Evolutionary conservation across 768 basidiomycete genomes (phyloP), one percentile per base, ranked within the genome.

Genomic region (Mycena filopes): DNA sequence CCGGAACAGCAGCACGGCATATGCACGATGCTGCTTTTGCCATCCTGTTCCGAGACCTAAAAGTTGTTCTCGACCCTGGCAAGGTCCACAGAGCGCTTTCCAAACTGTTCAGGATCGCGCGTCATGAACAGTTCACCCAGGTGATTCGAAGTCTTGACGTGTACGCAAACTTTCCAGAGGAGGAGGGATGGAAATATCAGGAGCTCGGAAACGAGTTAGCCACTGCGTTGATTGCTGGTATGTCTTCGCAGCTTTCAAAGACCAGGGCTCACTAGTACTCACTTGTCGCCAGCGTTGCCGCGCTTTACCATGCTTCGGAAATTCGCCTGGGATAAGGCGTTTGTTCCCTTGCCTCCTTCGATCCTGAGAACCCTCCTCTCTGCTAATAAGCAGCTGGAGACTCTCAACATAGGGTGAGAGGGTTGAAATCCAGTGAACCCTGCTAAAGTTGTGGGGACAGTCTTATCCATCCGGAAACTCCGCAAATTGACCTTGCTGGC

Each of bases 21-120:
- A 48, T 48, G 46, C 46, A 48, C 23, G 46, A 48, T 48, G 46
- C 46, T 12, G 46, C 46, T 4, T 48, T 48, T 48, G 46, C 26
- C 26, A 48, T 48, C 25, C 25, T 48, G 26, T 48, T 48, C 13
- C 46, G 46, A 13, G 46, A 48, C 13, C 26, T 48, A 6, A 26
- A 6, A 7, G 2, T 48, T 10, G 36, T 10, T 15, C 2, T 15
- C 2, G 26, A 26, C 15, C 26, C 4, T 25, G 26, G 5, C 12
- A 13, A 10, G 46, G 26, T 9, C n/a, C 21, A 3, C 13, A 2
- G 13, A 28, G 46, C 46, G 7, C 26, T 28, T 25, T 13, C 46
- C 46, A 7, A 48, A 10, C 28, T 48, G 46, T 3, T 26, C 46
- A 9, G 46, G 47, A 23, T 29, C 26, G 16, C 29, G 26, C 47